A percentile compares a stretch with the other conserved stretches of the same genome.
Conservation (phyloP, 2,329 filamentous ascomycete genomes). For the Ophiostoma quercus region DNA sequence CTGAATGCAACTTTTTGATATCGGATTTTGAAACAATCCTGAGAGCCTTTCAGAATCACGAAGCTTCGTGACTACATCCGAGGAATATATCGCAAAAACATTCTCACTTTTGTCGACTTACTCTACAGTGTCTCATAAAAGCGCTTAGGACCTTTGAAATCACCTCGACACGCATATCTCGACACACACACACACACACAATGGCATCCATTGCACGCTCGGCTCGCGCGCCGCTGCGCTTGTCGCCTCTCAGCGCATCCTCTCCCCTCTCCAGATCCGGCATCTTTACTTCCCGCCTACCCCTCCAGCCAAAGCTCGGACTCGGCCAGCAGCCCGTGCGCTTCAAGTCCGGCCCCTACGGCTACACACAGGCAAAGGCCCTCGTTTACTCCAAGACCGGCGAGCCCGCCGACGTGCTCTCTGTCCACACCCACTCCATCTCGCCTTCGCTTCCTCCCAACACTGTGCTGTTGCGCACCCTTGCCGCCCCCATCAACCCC, state of each 20-base stretch:
- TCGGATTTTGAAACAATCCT: background rate
- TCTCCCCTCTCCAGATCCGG: background rate
- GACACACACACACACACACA: slow-evolving; percentile 15
- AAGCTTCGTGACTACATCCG: background rate
- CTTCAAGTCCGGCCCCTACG: slow-evolving; percentile 59
- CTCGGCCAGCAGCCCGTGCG: slow-evolving; percentile 32
- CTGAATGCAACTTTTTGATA: background rate
- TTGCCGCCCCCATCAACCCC: slow-evolving; percentile 90
- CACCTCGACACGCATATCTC: background rate
- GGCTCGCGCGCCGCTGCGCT: slow-evolving; percentile 19
- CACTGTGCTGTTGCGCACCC: slow-evolving; percentile 72
- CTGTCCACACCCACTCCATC: slow-evolving; percentile 70
- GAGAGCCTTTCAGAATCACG: background rate
- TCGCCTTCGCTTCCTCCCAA: slow-evolving; percentile 62
- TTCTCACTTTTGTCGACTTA: too few species aligned
- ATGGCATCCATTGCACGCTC: slow-evolving; percentile 22
- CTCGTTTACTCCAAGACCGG: slow-evolving; percentile 70
- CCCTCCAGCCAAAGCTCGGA: background rate
- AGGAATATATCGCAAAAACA: too few species aligned
- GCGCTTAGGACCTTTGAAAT: background rate
- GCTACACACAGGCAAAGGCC: slow-evolving; percentile 80
- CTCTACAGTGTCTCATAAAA: background rate
- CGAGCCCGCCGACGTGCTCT: slow-evolving; percentile 56
- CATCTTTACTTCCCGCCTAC: background rate
- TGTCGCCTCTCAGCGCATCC: background rate